These are phyloP conservation scores for Cladophialophora chaetospira DNA, from an alignment of 2,329 filamentous ascomycete genomes.

Conservation along the genomic window DNA sequence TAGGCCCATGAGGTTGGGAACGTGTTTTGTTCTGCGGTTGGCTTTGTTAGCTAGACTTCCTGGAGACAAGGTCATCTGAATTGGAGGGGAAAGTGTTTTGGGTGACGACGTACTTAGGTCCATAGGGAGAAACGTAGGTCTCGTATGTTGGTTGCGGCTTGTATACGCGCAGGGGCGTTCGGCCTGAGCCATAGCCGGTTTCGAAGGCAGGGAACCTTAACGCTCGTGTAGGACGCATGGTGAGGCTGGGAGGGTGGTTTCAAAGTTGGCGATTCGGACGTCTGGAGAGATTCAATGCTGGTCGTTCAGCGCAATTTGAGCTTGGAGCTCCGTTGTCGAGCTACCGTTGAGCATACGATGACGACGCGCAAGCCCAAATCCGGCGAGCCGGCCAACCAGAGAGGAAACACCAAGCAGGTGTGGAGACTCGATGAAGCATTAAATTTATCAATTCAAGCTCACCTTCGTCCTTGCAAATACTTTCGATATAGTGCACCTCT, in stretches of 20 bases:
- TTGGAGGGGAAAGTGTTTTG: conserved; percentile 48
- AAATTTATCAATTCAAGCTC: too few relatives aligned
- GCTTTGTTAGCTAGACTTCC: not conserved
- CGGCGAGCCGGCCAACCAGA: not conserved
- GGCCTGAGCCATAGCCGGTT: conserved; percentile 24
- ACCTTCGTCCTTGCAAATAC: too few relatives aligned
- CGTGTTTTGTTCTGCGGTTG: conserved; percentile 19
- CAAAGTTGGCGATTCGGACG: not conserved
- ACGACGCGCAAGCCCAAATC: not conserved
- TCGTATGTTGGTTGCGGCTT: conserved; percentile 37
- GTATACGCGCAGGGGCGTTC: conserved; percentile 29
- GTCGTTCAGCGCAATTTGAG: conserved; percentile 6
- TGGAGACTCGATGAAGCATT: too few relatives aligned
- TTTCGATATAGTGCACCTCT: too few relatives aligned
- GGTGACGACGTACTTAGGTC: conserved; percentile 61
- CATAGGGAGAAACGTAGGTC: conserved; percentile 59
- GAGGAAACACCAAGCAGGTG: too few relatives aligned
- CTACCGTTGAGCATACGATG: conserved; percentile 3
- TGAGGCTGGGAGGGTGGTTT: not conserved
- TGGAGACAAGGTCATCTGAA: not conserved
- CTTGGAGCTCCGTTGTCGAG: conserved; percentile 8
- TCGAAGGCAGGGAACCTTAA: conserved; percentile 20
- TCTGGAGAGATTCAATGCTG: conserved; percentile 10
- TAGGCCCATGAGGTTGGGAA: conserved; percentile 33
- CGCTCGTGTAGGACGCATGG: not conserved